Conservation (phyloP, 2,329 filamentous ascomycete species). For the Zasmidium angulare region DNA sequence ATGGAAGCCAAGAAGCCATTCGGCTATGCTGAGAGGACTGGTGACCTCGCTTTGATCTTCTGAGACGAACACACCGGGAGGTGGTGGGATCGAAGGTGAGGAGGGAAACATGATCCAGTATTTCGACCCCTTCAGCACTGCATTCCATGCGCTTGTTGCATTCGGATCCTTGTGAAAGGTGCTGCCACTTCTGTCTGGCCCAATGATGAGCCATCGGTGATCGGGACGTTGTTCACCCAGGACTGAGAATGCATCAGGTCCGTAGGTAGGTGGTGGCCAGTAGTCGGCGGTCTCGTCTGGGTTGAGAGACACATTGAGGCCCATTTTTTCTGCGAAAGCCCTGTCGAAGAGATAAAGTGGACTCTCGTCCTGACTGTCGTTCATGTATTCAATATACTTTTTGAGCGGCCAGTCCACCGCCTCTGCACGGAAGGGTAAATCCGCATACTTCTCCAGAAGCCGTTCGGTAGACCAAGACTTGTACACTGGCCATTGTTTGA, state of each 20-base stretch:
- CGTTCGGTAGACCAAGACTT: slow-evolving; percentile 70
- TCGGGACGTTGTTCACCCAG: slow-evolving; percentile 78
- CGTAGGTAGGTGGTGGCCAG: slow-evolving; percentile 80
- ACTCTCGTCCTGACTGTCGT: slow-evolving; percentile 68
- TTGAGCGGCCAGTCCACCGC: slow-evolving; percentile 86
- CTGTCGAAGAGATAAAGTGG: slow-evolving; percentile 92
- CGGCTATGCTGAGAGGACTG: slow-evolving; percentile 89
- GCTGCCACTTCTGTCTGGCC: slow-evolving; percentile 81
- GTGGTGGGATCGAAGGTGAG: slow-evolving; percentile 59
- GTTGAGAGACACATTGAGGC: slow-evolving; percentile 53
- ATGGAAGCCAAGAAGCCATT: slow-evolving; percentile 92
- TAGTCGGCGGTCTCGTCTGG: slow-evolving; percentile 58
- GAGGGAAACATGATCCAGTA: slow-evolving; percentile 99
- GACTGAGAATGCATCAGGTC: slow-evolving; percentile 78
- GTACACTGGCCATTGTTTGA: slow-evolving; percentile 78
- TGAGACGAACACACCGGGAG: slow-evolving; percentile 88
- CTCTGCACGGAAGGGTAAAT: slow-evolving; percentile 79
- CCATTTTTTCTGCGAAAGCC: slow-evolving; percentile 83
- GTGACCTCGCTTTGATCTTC: slow-evolving; percentile 91
- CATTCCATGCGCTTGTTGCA: slow-evolving; percentile 84
- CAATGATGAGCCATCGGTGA: slow-evolving; percentile 88
- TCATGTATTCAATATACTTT: slow-evolving; percentile 83
- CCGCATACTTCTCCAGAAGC: slow-evolving; percentile 63
- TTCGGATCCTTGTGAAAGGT: slow-evolving; percentile 84
- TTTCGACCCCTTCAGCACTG: slow-evolving; percentile 82